Base-by-base conservation (phyloP, 805 yeast species). In the Dipodascus geniculatus region DNA sequence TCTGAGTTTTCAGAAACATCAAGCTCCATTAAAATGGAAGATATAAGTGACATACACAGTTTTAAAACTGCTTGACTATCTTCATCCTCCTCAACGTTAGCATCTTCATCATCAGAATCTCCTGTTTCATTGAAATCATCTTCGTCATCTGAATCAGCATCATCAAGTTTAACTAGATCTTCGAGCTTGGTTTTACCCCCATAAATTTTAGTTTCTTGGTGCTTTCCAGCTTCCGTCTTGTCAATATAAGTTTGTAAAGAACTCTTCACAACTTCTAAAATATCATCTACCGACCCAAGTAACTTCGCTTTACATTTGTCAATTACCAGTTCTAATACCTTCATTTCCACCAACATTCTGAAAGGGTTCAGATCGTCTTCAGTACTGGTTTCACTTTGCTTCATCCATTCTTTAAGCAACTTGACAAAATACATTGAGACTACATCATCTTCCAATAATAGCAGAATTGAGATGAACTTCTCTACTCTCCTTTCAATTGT, bases 311-410 rank as follows among this genome's bases (percentile, higher is more conserved):
- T 83, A 61, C 83, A 81, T 16, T 73, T 71, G 2, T 75, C 75
- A 22, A 82, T 79, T 33, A 87, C 68, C 31, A 69, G 66, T 62
- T 88, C 93, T 51, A 90, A 66, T 9, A 87, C 62, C 55, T 83
- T 77, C 55, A 87, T 69, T 61, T 85, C 83, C 3, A 80, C 68
- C 38, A 86, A 68, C 53, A 78, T 71, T 4, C 74, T 59, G 52
- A 79, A 75, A n/a, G 87, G 83, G 44, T 38, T 38, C 8, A 38
- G 6, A 55, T 76, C 74, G 3, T 71, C 70, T 1, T 68, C 71
- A 2, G 61, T 66, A 22, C 60, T 59, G 0, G 61, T 60, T 8
- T 59, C 60, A 9, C 62, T 42, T 6, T 48, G 51, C 8, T 38
- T 17, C 44, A 38, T 38, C 90, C 95, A 87, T 58, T 82, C 71